Conservation (phyloP, 805 yeast species). For the Nakazawaea wyomingensis region DNA sequence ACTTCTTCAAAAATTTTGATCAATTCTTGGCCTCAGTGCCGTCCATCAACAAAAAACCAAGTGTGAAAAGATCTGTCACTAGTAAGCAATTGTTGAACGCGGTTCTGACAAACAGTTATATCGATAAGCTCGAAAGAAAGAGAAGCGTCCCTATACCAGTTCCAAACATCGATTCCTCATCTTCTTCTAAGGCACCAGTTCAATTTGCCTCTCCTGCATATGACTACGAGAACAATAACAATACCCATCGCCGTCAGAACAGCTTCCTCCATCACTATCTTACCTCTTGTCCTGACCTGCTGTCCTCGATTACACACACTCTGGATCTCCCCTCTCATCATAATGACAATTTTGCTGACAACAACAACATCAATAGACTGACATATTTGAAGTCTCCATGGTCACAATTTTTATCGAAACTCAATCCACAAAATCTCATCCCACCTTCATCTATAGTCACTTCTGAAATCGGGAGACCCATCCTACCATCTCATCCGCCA, state of each 20-base stretch:
- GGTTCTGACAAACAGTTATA: slow-evolving; percentile 8
- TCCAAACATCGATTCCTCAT: background rate
- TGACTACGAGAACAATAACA: too few species aligned
- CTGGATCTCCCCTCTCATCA: too few species aligned
- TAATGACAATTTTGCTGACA: too few species aligned
- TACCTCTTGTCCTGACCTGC: background rate
- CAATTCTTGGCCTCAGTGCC: background rate
- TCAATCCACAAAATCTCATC: slow-evolving; percentile 18
- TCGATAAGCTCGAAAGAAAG: background rate
- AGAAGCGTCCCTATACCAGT: background rate
- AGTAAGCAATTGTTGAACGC: slow-evolving; percentile 11
- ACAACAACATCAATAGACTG: background rate
- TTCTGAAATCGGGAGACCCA: slow-evolving; percentile 27
- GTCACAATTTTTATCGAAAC: slow-evolving; percentile 2
- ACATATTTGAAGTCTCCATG: slow-evolving; percentile 4
- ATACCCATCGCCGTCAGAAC: background rate
- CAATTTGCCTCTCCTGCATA: too few species aligned
- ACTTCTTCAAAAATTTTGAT: slow-evolving; percentile 2
- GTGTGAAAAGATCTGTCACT: slow-evolving; percentile 2
- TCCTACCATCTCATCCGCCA: too few species aligned
- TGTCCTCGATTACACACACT: background rate
- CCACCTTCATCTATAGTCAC: slow-evolving; percentile 26
- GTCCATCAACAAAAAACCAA: background rate
- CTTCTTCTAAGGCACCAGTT: too few species aligned
- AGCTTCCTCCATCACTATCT: background rate